These are phyloP conservation scores for Thelonectria rubi DNA, from an alignment of 2,329 filamentous ascomycete genomes.

Conservation along the genomic window DNA sequence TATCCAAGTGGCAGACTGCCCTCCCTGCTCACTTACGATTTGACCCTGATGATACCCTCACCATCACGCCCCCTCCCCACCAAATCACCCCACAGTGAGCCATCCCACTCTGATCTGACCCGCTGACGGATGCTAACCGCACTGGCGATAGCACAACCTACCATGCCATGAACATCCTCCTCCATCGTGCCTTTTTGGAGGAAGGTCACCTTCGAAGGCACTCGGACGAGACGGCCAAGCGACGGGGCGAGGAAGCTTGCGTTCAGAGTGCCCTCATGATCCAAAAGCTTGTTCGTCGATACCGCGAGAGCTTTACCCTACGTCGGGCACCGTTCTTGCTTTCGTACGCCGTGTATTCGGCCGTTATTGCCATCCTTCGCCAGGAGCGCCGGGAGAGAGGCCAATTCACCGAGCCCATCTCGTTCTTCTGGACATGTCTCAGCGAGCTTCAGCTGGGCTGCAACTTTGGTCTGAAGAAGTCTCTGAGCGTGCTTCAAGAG, in stretches of 20 bases:
- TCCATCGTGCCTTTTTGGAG: conserved; percentile 56
- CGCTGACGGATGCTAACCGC: conserved; percentile 23
- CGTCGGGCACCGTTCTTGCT: conserved; percentile 53
- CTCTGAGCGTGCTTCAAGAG: conserved; percentile 46
- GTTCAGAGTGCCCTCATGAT: conserved; percentile 49
- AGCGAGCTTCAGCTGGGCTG: conserved; percentile 48
- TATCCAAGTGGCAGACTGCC: conserved; percentile 41
- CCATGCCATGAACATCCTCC: conserved; percentile 54
- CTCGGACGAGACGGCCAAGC: conserved; percentile 40
- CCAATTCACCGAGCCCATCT: conserved; percentile 46
- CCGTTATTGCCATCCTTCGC: conserved; percentile 45
- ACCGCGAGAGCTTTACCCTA: conserved; percentile 51
- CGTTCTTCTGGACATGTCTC: conserved; percentile 50
- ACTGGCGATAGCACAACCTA: conserved; percentile 44
- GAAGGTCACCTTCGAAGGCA: conserved; percentile 44
- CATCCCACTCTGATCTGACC: conserved; percentile 3
- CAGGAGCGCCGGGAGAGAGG: conserved; percentile 44
- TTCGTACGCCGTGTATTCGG: conserved; percentile 53
- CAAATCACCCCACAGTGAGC: conserved; percentile 45
- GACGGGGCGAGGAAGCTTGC: conserved; percentile 41
- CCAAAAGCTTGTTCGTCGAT: conserved; percentile 48
- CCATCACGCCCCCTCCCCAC: conserved; percentile 41
- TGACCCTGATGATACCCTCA: conserved; percentile 39
- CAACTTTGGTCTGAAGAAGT: conserved; percentile 49
- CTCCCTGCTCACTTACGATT: conserved; percentile 42